Evolutionary conservation across 208 protist species (phyloP).

Genomic region (Trypanosoma conorhini): DNA sequence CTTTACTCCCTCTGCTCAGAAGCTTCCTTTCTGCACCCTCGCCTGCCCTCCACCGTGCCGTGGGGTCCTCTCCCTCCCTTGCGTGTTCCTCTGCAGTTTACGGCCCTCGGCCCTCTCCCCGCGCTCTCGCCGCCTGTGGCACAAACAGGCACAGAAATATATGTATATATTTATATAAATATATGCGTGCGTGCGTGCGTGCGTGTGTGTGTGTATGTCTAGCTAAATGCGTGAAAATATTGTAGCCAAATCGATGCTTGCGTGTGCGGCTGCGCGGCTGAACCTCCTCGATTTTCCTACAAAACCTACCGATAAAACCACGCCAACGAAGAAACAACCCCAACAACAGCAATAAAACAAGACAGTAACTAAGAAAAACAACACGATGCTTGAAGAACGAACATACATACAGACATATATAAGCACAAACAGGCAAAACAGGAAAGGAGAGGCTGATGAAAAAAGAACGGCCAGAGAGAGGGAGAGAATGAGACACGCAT

Average conservation of each 20-base stretch:
- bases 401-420: conserved; percentile 17
- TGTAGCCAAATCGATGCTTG: not conserved
- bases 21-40: not conserved
- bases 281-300: not conserved
- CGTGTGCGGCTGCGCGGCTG: not conserved
- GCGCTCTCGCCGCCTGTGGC: not conserved
- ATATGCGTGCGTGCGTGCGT: not conserved
- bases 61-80: not conserved
- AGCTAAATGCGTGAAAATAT: too few relatives aligned
- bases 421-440: conserved; percentile 4
- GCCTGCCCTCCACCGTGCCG: not conserved
- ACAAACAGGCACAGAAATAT: not conserved
- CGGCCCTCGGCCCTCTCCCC: not conserved
- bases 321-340: conserved; percentile 5
- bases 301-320: not conserved
- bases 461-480: not conserved
- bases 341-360: conserved; percentile 14
- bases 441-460: conserved; percentile 7
- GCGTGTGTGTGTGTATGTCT: too few relatives aligned
- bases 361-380: conserved; percentile 10
- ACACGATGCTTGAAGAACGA: not conserved
- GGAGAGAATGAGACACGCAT: conserved; percentile 18
- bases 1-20: not conserved
- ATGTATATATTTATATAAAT: not conserved
- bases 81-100: not conserved